phyloP scores from a whole-genome alignment of 306 rosid species.

The Fragaria ananassa region DNA sequence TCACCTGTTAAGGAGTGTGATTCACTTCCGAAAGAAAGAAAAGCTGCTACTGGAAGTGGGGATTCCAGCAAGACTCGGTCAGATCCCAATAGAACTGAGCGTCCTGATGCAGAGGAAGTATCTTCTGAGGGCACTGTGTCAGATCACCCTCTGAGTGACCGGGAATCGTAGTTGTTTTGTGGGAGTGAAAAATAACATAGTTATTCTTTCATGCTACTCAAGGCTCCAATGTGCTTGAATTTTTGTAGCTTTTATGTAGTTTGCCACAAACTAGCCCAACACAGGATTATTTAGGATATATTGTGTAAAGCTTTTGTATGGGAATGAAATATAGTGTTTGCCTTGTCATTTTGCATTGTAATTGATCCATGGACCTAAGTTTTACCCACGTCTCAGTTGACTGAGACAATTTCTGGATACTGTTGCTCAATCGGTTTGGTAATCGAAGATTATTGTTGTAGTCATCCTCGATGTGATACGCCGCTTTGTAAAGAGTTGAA shows the following conservation, averaged over 20 bases:
- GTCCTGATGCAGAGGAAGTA: conserved; percentile 50
- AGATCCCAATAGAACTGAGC: conserved; percentile 62
- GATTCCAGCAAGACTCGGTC: conserved; percentile 91
- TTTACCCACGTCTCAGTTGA: conserved; percentile 1
- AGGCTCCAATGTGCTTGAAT: conserved; percentile 67
- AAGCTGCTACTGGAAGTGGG: conserved; percentile 47
- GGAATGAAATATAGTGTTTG: conserved; percentile 77
- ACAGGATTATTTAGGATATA: conserved; percentile 46
- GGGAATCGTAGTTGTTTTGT: conserved; percentile 56
- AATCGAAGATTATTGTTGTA: background rate
- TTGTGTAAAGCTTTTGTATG: conserved; percentile 67
- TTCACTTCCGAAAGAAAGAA: conserved; percentile 7
- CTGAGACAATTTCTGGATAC: background rate
- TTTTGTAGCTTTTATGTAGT: conserved; percentile 71
- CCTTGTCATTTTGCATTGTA: conserved; percentile 25
- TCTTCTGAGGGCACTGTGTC: conserved; percentile 97
- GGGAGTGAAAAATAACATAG: conserved; percentile 34
- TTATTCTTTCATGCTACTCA: conserved; percentile 57
- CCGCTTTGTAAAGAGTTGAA: background rate
- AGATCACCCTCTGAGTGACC: conserved; percentile 64
- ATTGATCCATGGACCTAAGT: conserved; percentile 18
- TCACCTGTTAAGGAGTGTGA: background rate
- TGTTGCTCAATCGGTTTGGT: background rate
- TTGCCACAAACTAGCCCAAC: conserved; percentile 56
- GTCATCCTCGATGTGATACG: background rate